Evolutionary conservation across 371 early-diverging fungal genomes (phyloP), one percentile per base, ranked within the genome.

Genomic region (Rhizopus microsporus): DNA sequence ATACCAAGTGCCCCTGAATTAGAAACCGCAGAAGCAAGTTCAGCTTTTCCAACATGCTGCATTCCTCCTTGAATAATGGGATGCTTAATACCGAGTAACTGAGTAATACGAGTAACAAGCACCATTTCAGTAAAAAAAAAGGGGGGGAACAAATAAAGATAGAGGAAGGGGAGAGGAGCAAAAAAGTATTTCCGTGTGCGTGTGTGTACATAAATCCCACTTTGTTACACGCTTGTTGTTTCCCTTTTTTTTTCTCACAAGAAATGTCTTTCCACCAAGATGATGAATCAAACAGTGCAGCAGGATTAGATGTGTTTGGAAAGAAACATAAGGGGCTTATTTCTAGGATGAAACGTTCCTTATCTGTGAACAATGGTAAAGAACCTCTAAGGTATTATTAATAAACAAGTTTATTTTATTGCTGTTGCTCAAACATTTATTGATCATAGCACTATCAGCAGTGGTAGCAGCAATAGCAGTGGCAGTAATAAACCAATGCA

Each of bases 1-100:
- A 95, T 90, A 48, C 98, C 98, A 65, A 94, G 93, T 32, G 93
- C 94, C 37, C 98, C 98, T 52, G 97, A 96, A 81, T 97, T 97
- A 35, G 95, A 94, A 46, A 97, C 94, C 59, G 98, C 91, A n/a
- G 85, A 77, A 9, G 88, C 91, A 57, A 88, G 70, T 62, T 89
- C 88, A 35, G 89, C 88, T 5, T 82, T 83, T 32, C 91, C 91
- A 48, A 90, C 86, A 82, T 85, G 81, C 51, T 65, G 60, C 65
- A 64, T 64, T 38, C 65, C 65, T 45, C 65, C 78, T 56, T 81
- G 80, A 39, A 80, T 70, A 51, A 84, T 82, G n/a, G 87, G 89
- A 60, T 86, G 86, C 65, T 77, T 71, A 64, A 88, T 84, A 66
- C 87, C 86, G 45, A 86, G 67, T 62, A 83, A 63, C 57, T 79